A percentile compares a stretch with the other conserved stretches of the same genome.
Evolutionary conservation across 2,329 filamentous ascomycete species (phyloP).

Genomic region (Didymella lethalis): DNA sequence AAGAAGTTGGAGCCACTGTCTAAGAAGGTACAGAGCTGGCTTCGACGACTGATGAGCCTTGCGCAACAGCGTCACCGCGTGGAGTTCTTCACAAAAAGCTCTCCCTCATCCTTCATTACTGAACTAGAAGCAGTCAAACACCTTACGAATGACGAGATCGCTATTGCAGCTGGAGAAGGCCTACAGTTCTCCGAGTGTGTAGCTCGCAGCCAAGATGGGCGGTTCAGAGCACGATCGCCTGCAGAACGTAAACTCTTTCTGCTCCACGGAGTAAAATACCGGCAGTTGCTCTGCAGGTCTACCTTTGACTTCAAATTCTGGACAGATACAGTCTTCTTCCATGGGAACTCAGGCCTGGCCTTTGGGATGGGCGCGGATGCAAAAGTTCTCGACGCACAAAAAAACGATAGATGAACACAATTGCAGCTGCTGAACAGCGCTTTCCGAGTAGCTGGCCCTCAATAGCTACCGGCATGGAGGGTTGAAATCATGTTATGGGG

Average conservation of each 20-base stretch:
- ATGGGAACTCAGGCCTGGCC: not conserved
- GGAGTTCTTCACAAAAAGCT: not conserved
- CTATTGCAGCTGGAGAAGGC: no score
- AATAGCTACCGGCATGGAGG: no score
- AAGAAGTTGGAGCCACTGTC: not conserved
- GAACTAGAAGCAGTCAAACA: not conserved
- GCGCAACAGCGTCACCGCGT: not conserved
- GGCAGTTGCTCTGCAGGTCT: not conserved
- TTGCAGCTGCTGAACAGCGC: no score
- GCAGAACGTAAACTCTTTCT: not conserved
- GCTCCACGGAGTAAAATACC: not conserved
- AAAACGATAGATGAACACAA: no score
- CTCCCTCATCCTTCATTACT: not conserved
- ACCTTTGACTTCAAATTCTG: not conserved
- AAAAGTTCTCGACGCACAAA: no score
- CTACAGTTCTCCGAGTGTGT: not conserved
- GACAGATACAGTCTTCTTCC: not conserved
- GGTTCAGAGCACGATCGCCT: not conserved
- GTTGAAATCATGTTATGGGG: no score
- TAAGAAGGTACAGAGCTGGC: not conserved
- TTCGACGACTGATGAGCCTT: not conserved
- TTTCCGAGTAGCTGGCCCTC: no score
- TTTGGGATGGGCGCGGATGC: not conserved
- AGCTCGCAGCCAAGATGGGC: not conserved
- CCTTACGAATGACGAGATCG: not conserved